These are phyloP conservation scores for Starmera amethionina DNA, from an alignment of 805 yeast genomes.

Conservation along the genomic window DNA sequence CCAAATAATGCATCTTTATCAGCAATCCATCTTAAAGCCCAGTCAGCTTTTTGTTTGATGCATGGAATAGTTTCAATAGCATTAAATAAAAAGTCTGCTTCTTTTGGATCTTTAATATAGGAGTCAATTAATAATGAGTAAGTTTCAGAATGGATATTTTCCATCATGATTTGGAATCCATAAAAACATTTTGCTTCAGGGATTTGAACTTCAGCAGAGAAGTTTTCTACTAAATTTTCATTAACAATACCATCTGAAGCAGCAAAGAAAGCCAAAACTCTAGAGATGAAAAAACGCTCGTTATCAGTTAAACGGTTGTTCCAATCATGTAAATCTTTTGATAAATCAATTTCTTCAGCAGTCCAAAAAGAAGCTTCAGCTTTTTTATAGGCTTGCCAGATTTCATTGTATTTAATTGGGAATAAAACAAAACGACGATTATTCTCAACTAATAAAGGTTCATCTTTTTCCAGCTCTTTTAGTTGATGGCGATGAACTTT, in stretches of 20 bases:
- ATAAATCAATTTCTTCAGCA: constrained; percentile 94
- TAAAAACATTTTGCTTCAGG: constrained; percentile 98
- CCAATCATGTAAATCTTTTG: constrained; percentile 92
- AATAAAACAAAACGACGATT: constrained; percentile 82
- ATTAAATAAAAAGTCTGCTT: constrained; percentile 81
- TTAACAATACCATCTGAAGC: constrained; percentile 98
- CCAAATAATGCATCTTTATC: constrained; percentile 84
- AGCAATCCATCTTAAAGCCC: constrained; percentile 97
- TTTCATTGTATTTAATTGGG: constrained; percentile 95
- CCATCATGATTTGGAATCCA: constrained; percentile 99
- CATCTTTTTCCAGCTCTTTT: constrained; percentile 72
- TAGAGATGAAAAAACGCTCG: constrained; percentile 85
- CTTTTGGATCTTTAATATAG: constrained; percentile 92
- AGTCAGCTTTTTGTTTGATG: constrained; percentile 93
- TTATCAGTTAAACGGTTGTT: constrained; percentile 78
- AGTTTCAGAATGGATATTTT: constrained; percentile 96
- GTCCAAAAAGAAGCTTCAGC: constrained; percentile 99
- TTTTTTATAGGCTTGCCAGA: constrained; percentile 98
- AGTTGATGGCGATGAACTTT: constrained; percentile 63
- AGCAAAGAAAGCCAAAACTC: constrained; percentile 95
- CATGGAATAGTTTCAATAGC: constrained; percentile 96
- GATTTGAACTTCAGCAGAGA: constrained; percentile 92
- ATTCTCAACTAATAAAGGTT: constrained; percentile 83
- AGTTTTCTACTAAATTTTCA: constrained; percentile 94
- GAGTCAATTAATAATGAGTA: constrained; percentile 92